Evolutionary conservation across 148 eudicot genomes (phyloP), one percentile per base, ranked within the genome.

Genomic region (Rhododendron vialii): DNA sequence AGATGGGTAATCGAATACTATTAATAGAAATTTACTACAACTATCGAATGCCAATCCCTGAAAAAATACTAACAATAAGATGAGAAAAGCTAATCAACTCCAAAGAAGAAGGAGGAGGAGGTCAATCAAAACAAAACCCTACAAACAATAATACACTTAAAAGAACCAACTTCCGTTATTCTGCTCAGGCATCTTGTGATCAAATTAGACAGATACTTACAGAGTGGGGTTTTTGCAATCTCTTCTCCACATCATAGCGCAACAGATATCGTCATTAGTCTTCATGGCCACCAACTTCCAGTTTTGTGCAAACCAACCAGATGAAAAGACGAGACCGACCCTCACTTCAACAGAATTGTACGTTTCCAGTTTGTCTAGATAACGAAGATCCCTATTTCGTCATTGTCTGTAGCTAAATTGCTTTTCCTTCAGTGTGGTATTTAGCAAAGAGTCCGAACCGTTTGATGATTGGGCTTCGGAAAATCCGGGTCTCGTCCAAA

Each of bases 381-480:
- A 30, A 30, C 7, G 2, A 33, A 71, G 76, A 71, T 71, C 76
- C 38, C 20, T 14, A 22, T 84, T 15, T 69, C 51, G 51, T 84
- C 67, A 91, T 80, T 83, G 86, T 71, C 82, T 91, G 90, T 87
- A 86, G 84, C 89, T 82, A 50, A 90, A 87, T 7, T 89, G 85
- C 82, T 92, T 95, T 45, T 93, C 96, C 86, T 87, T 92, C 78
- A 82, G 36, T 73, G 84, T 88, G n/a, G 85, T 89, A 83, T 77
- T 88, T 38, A 84, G 30, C 45, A 86, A 22, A 48, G 92, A 47
- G 41, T 95, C 95, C 1, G 94, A 91, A 79, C 76, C 91, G 83
- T 77, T 90, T 7, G 92, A 87, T 82, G 86, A 74, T 35, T 84
- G 88, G 78, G 48, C 17, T 24, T 90, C 91, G 3, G 85, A 84